phyloP scores from a whole-genome alignment of 1,139 yeast genomes.

The Saccharomycopsis hybrid region DNA sequence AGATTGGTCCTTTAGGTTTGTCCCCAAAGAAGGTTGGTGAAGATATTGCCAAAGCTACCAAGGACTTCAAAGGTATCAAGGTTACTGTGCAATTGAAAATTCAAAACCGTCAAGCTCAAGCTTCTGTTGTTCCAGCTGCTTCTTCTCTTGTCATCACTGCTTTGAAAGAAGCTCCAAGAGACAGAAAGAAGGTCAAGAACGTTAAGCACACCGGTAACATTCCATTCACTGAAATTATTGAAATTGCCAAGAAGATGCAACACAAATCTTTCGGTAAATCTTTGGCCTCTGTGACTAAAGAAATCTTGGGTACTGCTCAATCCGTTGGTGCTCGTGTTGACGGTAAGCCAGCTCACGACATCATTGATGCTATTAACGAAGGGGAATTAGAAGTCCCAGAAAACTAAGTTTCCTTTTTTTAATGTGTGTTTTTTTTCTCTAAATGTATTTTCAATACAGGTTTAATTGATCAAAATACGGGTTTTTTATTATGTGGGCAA shows the following conservation, averaged over 20 bases:
- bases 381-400: conserved; percentile 81
- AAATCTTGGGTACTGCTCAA: conserved; percentile 99
- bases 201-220: conserved; percentile 99
- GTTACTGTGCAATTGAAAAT: conserved; percentile 98
- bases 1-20: conserved; percentile 99
- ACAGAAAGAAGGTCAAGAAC: conserved; percentile 99
- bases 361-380: conserved; percentile 95
- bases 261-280: conserved; percentile 97
- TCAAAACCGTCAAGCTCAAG: conserved; percentile 99
- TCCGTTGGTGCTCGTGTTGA: conserved; percentile 99
- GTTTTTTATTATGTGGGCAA: not conserved
- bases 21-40: conserved; percentile 99
- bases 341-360: conserved; percentile 99
- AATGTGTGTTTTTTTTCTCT: conserved; percentile 4
- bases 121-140: conserved; percentile 99
- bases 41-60: conserved; percentile 99
- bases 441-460: conserved; percentile 13
- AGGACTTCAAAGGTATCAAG: conserved; percentile 97
- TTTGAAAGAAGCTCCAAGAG: conserved; percentile 99
- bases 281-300: conserved; percentile 96
- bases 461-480: conserved; percentile 8
- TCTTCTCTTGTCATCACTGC: conserved; percentile 99
- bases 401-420: conserved; percentile 25
- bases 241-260: conserved; percentile 97
- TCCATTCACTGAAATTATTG: conserved; percentile 92